A percentile compares a stretch with the other conserved stretches of the same genome.
Evolutionary conservation across 148 eudicot genomes (phyloP).

Genomic region (Silene latifolia): DNA sequence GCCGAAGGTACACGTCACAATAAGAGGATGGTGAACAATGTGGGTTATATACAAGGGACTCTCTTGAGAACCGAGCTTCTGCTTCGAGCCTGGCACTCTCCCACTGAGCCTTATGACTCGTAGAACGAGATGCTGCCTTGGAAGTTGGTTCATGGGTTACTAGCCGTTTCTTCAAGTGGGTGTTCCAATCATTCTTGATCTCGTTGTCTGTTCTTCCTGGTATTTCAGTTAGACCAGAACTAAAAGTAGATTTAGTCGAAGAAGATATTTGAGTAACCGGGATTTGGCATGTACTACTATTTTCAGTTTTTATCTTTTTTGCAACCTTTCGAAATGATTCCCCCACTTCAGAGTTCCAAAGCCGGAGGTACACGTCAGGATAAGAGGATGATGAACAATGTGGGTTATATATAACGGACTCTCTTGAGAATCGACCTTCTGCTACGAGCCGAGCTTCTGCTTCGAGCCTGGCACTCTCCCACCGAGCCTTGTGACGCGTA

Average conservation of each 20-base stretch:
- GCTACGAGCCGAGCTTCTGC: conserved; percentile 95
- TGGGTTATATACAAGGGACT: conserved; percentile 33
- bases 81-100: conserved; percentile 93
- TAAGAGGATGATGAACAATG: conserved; percentile 20
- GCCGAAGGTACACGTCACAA: conserved; percentile 54
- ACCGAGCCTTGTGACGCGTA: no score
- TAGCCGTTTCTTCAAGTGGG: conserved; percentile 65
- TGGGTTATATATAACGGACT: conserved; percentile 34
- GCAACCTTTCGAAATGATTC: no score
- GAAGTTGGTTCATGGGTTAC: conserved; percentile 64
- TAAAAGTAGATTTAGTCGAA: no score
- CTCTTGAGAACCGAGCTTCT: conserved; percentile 85
- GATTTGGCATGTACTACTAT: no score
- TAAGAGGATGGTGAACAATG: conserved; percentile 19
- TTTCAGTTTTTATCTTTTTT: no score
- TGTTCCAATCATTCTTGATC: conserved; percentile 90
- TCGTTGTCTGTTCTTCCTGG: conserved; percentile 89
- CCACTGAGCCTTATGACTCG: conserved; percentile 97
- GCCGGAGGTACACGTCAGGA: conserved; percentile 54
- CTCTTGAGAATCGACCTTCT: no score
- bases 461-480: conserved; percentile 92
- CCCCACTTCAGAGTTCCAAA: conserved; percentile 92
- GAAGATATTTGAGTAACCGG: no score
- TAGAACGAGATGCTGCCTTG: conserved; percentile 48
- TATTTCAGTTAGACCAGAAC: no score